phyloP scores from a whole-genome alignment of 1,284 basidiomycete species.

The Singerocomus inundabilis region DNA sequence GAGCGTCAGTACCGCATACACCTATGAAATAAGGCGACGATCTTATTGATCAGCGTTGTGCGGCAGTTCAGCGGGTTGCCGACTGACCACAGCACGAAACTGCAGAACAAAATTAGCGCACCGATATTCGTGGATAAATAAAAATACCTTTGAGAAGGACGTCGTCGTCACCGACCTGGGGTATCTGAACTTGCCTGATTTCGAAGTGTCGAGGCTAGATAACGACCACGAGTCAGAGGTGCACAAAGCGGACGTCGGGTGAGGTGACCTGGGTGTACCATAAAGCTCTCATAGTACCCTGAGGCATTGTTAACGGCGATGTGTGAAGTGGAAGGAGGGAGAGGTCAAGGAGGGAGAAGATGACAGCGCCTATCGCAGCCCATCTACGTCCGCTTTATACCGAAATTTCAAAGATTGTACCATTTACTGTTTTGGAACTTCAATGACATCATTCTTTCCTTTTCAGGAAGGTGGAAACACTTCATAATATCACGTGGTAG shows the following conservation, averaged over 20 bases:
- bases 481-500: conserved; percentile 6
- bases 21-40: conserved; percentile 35
- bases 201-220: conserved; percentile 45
- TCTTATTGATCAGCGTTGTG: neutral
- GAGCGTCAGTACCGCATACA: conserved; percentile 75
- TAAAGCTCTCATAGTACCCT: conserved; percentile 35
- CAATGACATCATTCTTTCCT: conserved; percentile 25
- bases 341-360: conserved; percentile 7
- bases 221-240: conserved; percentile 13
- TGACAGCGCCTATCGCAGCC: conserved; percentile 1
- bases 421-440: conserved; percentile 17
- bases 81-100: conserved; percentile 49
- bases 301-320: conserved; percentile 23
- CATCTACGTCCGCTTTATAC: conserved; percentile 25
- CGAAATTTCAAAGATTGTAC: conserved; percentile 11
- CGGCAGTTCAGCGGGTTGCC: neutral
- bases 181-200: conserved; percentile 56
- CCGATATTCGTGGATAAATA: neutral
- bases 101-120: conserved; percentile 21
- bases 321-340: neutral
- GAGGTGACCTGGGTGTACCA: conserved; percentile 32
- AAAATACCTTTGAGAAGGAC: conserved; percentile 57
- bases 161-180: conserved; percentile 53
- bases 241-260: neutral
- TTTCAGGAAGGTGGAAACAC: conserved; percentile 8